Evolutionary conservation across 805 yeast species (phyloP).

Genomic region (Starmerella bombi): DNA sequence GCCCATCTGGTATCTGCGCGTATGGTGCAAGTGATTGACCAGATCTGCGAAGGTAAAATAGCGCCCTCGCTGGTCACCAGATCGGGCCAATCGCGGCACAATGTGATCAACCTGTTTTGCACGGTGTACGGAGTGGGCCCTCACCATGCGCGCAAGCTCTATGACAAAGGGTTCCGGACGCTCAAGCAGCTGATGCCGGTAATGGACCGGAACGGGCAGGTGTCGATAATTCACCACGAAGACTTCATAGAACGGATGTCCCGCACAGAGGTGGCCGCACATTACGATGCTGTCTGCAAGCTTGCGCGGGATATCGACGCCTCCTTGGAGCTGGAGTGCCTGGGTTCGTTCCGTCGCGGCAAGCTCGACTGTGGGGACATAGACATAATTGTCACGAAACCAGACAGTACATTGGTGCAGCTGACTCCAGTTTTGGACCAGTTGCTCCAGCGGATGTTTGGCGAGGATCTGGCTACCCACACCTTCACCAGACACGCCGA

Average conservation of each 20-base stretch:
- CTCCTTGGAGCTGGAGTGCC: conserved; percentile 28
- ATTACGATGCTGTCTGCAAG: conserved; percentile 28
- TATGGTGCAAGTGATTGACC: conserved; percentile 36
- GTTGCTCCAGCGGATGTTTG: conserved; percentile 20
- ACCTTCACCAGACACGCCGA: conserved; percentile 23
- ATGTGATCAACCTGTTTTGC: conserved; percentile 27
- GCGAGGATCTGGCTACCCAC: conserved; percentile 29
- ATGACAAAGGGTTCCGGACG: conserved; percentile 30
- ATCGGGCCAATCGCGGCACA: conserved; percentile 1
- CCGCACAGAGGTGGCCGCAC: conserved; percentile 34
- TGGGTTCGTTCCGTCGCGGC: conserved; percentile 45
- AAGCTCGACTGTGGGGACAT: conserved; percentile 38
- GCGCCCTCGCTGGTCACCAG: conserved; percentile 5
- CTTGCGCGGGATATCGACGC: conserved; percentile 28
- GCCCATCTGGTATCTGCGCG: conserved; percentile 30
- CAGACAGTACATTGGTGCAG: conserved; percentile 22
- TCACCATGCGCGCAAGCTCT: conserved; percentile 31
- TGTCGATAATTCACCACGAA: conserved; percentile 36
- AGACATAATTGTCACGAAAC: conserved; percentile 36
- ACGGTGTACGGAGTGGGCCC: conserved; percentile 41
- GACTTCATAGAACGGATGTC: conserved; percentile 38
- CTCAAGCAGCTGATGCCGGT: conserved; percentile 30
- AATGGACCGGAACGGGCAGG: conserved; percentile 26
- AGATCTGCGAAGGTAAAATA: conserved; percentile 27
- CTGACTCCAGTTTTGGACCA: conserved; percentile 15